A percentile compares a stretch with the other conserved stretches of the same genome.
phyloP scores from a whole-genome alignment of 2,329 filamentous ascomycete species.

The Aspergillus neoniger region DNA sequence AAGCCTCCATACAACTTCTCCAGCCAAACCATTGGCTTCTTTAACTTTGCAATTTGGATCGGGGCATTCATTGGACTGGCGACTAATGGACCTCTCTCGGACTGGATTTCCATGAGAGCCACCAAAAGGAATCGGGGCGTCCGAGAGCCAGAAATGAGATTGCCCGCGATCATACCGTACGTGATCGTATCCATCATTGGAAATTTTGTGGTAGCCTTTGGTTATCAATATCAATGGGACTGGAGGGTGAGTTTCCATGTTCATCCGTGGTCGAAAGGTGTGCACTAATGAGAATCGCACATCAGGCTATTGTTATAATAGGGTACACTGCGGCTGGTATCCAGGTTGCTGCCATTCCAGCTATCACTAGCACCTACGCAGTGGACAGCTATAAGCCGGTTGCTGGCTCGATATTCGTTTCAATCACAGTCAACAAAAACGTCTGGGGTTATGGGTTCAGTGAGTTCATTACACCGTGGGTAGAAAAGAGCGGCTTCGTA shows the following conservation, averaged over 20 bases:
- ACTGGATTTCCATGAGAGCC: constrained; percentile 58
- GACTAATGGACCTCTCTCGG: constrained; percentile 58
- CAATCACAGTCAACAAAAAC: constrained; percentile 66
- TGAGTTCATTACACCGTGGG: constrained; percentile 59
- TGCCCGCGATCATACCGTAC: constrained; percentile 60
- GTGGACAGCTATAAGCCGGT: constrained; percentile 67
- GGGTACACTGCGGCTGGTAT: constrained; percentile 60
- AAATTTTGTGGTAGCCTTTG: constrained; percentile 58
- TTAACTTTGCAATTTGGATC: constrained; percentile 59
- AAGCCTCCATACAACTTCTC: constrained; percentile 58
- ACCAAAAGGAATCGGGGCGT: constrained; percentile 58
- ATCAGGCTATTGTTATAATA: constrained; percentile 54
- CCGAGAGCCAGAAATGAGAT: constrained; percentile 60
- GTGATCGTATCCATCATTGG: constrained; percentile 59
- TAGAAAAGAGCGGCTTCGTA: constrained; percentile 53
- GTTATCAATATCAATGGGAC: constrained; percentile 56
- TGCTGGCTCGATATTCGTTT: constrained; percentile 60
- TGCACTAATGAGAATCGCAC: too few relatives aligned
- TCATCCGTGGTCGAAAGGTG: not conserved
- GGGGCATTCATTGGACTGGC: constrained; percentile 57
- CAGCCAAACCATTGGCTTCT: constrained; percentile 55
- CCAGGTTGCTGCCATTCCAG: constrained; percentile 62
- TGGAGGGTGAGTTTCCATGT: constrained; percentile 47
- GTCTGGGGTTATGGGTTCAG: constrained; percentile 63
- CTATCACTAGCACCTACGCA: constrained; percentile 60